Evolutionary conservation across 768 basidiomycete species (phyloP), one percentile per base, ranked within the genome.

Genomic region (Holtermanniella nyarrowii): DNA sequence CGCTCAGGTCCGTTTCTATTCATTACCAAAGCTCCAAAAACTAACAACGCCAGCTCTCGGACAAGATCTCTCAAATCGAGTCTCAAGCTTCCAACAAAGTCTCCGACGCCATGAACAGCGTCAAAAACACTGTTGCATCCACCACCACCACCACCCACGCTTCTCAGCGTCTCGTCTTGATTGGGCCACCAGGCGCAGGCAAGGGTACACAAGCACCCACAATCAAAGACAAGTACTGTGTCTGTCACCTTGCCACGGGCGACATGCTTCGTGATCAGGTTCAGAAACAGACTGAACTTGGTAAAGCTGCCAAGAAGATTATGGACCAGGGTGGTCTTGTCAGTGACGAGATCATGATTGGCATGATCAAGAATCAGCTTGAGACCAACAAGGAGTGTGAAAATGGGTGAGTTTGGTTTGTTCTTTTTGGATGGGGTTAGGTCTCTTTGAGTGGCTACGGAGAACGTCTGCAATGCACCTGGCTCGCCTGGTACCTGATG

Each of bases 231-330:
- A 80, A 86, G 66, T 99, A 86, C 77, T 91, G 89, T 69, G 82
- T 99, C 42, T 99, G 95, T 77, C 95, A 99, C 76, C 77, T 99
- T 62, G 93, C 95, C 22, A 99, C 95, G 25, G 95, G 95, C 18
- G 95, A 99, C 76, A 93, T 99, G 89, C 79, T 99, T 52, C 85
- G 95, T 46, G 87, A 89, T 57, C 89, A 99, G 72, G 89, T 99
- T 55, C 67, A 81, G 27, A 73, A 82, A 69, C 85, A 91, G 75
- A 95, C 95, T 3, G 75, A 80, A 41, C 80, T 99, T 40, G 95
- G 95, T 56, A 74, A 84, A 43, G 80, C 86, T 63, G 95, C 95
- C 18, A 97, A 99, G 79, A 90, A 89, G 73, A 83, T 97, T 70
- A 95, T 99, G 86, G 93, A 97, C 70, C 79, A 81, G 21, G 95